Evolutionary conservation across 2,329 filamentous ascomycete species (phyloP).

Genomic region (Cladosporium sp.): DNA sequence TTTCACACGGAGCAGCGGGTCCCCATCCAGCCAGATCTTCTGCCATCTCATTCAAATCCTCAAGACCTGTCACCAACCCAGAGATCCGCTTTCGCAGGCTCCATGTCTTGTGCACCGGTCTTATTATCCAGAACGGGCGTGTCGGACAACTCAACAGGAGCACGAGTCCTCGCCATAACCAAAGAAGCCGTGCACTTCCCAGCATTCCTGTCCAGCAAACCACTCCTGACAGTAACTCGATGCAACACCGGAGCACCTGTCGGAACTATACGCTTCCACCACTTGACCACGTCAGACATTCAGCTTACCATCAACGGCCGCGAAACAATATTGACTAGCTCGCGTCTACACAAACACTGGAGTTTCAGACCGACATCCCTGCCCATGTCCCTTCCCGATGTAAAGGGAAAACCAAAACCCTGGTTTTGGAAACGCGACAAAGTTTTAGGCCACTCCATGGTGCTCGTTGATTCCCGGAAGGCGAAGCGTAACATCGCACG

Average conservation of each 20-base stretch:
- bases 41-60: slow-evolving; percentile 22
- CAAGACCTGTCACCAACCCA: slow-evolving; percentile 19
- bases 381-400: neutral
- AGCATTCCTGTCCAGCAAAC: slow-evolving; percentile 14
- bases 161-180: slow-evolving; percentile 17
- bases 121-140: slow-evolving; percentile 18
- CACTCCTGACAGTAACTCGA: slow-evolving; percentile 17
- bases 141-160: slow-evolving; percentile 13
- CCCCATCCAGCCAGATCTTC: slow-evolving; percentile 18
- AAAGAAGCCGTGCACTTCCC: slow-evolving; percentile 19
- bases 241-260: slow-evolving; percentile 11
- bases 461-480: slow-evolving; percentile 21
- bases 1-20: too few relatives aligned
- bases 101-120: slow-evolving; percentile 17
- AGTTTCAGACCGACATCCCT: slow-evolving; percentile 16
- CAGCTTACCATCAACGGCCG: slow-evolving; percentile 18
- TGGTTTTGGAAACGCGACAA: slow-evolving; percentile 23
- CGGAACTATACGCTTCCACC: slow-evolving; percentile 19
- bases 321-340: slow-evolving; percentile 14
- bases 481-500: slow-evolving; percentile 17
- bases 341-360: slow-evolving; percentile 20
- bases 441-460: slow-evolving; percentile 10
- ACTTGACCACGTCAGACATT: slow-evolving; percentile 17
- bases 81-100: slow-evolving; percentile 14
- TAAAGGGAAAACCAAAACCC: neutral